Evolutionary conservation across 768 basidiomycete genomes (phyloP).

Genomic region (Russula foetens): DNA sequence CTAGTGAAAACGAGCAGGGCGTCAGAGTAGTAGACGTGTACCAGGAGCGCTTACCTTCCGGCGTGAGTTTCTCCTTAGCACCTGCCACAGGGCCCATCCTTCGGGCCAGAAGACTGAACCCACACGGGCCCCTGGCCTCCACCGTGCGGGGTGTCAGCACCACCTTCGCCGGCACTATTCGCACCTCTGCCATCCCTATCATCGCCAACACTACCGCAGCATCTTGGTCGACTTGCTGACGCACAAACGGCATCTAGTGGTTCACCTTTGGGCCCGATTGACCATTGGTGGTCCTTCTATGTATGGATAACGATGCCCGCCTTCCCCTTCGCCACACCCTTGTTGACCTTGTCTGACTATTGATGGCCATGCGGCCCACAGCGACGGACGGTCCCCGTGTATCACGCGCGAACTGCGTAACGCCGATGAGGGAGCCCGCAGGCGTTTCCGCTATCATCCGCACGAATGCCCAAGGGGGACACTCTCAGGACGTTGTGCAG

Average conservation of each 20-base stretch:
- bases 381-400: constrained; percentile 54
- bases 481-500: background rate
- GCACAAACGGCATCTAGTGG: constrained; percentile 34
- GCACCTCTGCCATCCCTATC: constrained; percentile 13
- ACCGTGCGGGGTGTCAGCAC: background rate
- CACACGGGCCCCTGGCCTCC: constrained; percentile 23
- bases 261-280: constrained; percentile 56
- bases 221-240: constrained; percentile 14
- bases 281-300: constrained; percentile 72
- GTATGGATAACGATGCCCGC: constrained; percentile 66
- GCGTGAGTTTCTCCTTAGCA: constrained; percentile 17
- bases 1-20: constrained; percentile 24
- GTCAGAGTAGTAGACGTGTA: background rate
- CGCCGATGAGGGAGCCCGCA: constrained; percentile 50
- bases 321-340: constrained; percentile 52
- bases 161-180: constrained; percentile 5
- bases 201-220: background rate
- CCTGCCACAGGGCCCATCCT: background rate
- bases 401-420: constrained; percentile 39
- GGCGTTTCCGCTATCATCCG: constrained; percentile 38
- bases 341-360: constrained; percentile 23
- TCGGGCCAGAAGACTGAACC: background rate
- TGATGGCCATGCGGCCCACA: constrained; percentile 62
- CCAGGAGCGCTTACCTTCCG: constrained; percentile 23
- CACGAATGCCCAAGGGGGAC: constrained; percentile 39